A percentile compares a stretch with the other conserved stretches of the same genome.
Evolutionary conservation across 176 grass and related monocot genomes (phyloP).

Genomic region (Panicum miliaceum): DNA sequence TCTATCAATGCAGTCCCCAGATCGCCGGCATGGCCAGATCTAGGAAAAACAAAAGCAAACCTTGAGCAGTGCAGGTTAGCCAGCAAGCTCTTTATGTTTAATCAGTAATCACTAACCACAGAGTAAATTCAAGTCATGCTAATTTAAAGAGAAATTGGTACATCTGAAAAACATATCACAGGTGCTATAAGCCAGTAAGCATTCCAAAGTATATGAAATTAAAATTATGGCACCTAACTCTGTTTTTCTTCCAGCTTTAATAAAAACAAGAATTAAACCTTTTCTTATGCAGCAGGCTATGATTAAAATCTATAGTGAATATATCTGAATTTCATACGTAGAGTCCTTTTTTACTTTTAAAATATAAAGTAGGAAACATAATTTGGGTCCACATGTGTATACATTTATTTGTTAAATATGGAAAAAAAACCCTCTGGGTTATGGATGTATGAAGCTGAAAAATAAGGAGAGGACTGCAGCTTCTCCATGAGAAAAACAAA

Average conservation of each 20-base stretch:
- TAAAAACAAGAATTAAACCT: not conserved
- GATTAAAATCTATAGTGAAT: not conserved
- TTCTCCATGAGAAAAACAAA: not conserved
- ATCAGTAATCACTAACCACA: slow-evolving; percentile 26
- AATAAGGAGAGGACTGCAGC: not conserved
- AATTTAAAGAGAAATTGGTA: slow-evolving; percentile 1
- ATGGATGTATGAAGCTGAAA: not conserved
- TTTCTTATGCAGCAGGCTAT: not conserved
- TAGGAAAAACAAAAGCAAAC: slow-evolving; percentile 66
- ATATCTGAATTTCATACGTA: not conserved
- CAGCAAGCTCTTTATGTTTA: slow-evolving; percentile 31
- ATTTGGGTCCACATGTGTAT: not conserved
- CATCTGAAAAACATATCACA: slow-evolving; percentile 14
- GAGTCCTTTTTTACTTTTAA: not conserved
- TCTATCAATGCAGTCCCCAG: slow-evolving; percentile 54
- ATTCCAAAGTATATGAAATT: not conserved
- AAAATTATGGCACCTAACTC: not conserved
- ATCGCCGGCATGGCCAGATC: slow-evolving; percentile 56
- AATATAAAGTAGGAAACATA: not conserved
- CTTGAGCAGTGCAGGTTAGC: slow-evolving; percentile 51
- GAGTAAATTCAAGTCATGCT: slow-evolving; percentile 24
- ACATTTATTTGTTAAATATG: not conserved
- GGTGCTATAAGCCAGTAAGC: not conserved
- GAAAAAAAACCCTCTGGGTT: not conserved
- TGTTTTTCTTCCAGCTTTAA: not conserved